phyloP scores from a whole-genome alignment of 2,329 filamentous ascomycete species.

The Colletotrichum falcatum region DNA sequence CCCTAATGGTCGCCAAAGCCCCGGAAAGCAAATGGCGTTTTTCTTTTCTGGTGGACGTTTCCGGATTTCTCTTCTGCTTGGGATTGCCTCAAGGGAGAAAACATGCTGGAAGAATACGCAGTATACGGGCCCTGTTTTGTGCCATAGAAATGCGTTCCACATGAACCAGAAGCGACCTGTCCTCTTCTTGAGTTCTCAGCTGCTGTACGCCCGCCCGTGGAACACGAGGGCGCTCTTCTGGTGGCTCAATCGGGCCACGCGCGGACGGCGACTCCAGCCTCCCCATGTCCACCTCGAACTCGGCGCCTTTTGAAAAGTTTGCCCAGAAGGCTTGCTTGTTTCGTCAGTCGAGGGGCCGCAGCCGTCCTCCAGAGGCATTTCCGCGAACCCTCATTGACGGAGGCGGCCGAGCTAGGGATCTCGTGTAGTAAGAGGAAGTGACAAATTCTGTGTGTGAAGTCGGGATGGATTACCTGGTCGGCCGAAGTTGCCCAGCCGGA shows the following conservation, averaged over 20 bases:
- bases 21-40: not conserved
- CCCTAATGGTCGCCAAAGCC: constrained; percentile 12
- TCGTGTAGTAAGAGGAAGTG: not conserved
- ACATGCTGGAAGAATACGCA: not conserved
- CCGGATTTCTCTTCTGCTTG: not conserved
- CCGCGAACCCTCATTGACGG: too few relatives aligned
- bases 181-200: constrained; percentile 22
- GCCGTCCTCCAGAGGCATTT: not conserved
- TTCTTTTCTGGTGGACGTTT: not conserved
- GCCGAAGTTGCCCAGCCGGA: not conserved
- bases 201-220: constrained; percentile 17
- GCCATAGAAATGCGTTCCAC: constrained; percentile 20
- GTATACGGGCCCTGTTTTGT: not conserved
- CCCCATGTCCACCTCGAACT: constrained; percentile 2
- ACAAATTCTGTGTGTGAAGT: not conserved
- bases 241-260: constrained; percentile 1
- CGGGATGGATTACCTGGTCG: constrained; percentile 14
- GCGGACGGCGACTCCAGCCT: not conserved
- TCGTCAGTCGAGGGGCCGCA: not conserved
- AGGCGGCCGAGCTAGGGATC: not conserved
- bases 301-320: constrained; percentile 1
- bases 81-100: not conserved
- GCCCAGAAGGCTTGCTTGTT: not conserved
- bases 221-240: constrained; percentile 14
- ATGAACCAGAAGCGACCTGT: not conserved